Evolutionary conservation across 352 stramenopile species (phyloP), one percentile per base, ranked within the genome.

Genomic region (Globisporangium uncinulatum): DNA sequence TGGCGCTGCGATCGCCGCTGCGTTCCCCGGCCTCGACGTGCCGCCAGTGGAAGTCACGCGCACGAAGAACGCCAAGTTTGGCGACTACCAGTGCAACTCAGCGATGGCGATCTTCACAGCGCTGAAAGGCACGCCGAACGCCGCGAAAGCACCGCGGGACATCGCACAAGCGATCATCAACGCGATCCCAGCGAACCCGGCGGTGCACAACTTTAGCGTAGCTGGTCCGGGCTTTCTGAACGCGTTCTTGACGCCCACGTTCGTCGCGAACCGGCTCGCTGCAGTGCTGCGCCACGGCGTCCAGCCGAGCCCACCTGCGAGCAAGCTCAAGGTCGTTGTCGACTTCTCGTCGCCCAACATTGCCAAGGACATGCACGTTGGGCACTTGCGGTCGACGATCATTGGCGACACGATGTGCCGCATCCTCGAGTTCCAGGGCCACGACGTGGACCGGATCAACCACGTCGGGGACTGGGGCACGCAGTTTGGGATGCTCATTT

Each of bases 401-500:
- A 93, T 95, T 57, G 85, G 85, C 48, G 85, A 95, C 65, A 87
- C 83, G 11, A 91, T 95, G 63, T 86, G 79, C 64, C 81, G 82
- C 36, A 87, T 94, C 55, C 64, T 94, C n/a, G 85, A 94, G 57
- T 94, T 94, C 69, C 83, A 93, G 62, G 77, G 70, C 64, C 75
- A 92, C 68, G 67, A 92, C 34, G 85, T 94, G n/a, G 61, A 73
- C 53, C 83, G 85, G 31, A 84, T 93, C 36, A 94, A 92, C 71
- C 85, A 94, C 77, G 76, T 93, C 15, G 85, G 85, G 15, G 85
- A 94, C 67, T 92, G 82, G 85, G 85, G 85, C 41, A 92, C 85
- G 14, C 97, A 99, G 74, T 99, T 99, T 66, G 98, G 97, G 45
- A 99, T 99, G 98, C 84, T 99, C 13, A 99, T 99, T 73, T 96